These are phyloP conservation scores for Tetracladium marchalianum DNA, from an alignment of 495 filamentous ascomycete genomes.

Conservation along the genomic window DNA sequence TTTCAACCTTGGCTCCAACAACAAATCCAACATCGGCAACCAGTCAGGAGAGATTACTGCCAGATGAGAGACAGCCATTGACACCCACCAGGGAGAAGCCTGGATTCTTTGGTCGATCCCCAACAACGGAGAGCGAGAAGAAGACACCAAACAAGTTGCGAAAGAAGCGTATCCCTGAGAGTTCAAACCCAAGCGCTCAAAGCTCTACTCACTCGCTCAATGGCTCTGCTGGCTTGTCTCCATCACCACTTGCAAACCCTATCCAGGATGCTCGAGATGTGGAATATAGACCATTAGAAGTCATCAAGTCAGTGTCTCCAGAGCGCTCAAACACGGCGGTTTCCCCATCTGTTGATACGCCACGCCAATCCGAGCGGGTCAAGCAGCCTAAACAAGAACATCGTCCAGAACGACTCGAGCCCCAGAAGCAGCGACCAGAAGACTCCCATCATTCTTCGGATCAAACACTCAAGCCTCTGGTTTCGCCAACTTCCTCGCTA, in stretches of 20 bases:
- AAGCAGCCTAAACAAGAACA: constrained; percentile 4
- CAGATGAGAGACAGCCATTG: constrained; percentile 24
- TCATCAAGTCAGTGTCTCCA: constrained; percentile 14
- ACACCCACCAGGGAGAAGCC: constrained; percentile 66
- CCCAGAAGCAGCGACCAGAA: neutral
- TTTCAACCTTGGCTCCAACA: constrained; percentile 10
- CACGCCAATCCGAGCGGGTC: constrained; percentile 11
- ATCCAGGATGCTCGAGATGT: constrained; percentile 11
- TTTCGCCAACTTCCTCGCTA: constrained; percentile 54
- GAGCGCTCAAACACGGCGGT: constrained; percentile 12
- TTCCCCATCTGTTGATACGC: constrained; percentile 18
- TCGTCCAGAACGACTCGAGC: neutral
- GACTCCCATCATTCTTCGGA: constrained; percentile 24
- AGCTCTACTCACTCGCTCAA: constrained; percentile 72
- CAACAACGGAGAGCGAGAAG: constrained; percentile 45
- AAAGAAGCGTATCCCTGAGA: constrained; percentile 69
- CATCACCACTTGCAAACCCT: constrained; percentile 22
- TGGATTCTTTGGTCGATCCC: constrained; percentile 60
- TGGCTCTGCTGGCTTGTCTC: constrained; percentile 26
- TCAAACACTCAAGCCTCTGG: constrained; percentile 48
- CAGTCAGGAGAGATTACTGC: constrained; percentile 38
- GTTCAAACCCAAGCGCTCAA: constrained; percentile 71
- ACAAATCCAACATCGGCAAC: constrained; percentile 23
- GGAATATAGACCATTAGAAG: constrained; percentile 17
- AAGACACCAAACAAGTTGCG: constrained; percentile 74